phyloP scores from a whole-genome alignment of 768 basidiomycete species.

The Obba rivulosa region DNA sequence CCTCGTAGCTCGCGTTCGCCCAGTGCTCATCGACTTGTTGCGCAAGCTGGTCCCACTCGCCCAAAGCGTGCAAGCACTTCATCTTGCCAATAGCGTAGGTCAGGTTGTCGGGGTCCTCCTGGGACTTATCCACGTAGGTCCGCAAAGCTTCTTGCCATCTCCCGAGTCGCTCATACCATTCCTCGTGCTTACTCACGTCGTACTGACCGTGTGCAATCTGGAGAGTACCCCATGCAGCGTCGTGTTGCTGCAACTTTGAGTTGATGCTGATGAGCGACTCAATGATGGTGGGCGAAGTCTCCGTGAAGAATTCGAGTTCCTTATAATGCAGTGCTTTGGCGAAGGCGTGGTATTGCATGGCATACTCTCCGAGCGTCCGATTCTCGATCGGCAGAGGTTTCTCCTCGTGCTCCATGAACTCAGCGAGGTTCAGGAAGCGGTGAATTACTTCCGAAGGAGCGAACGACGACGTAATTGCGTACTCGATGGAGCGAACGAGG shows the following conservation, averaged over 20 bases:
- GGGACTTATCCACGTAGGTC: slow-evolving; percentile 77
- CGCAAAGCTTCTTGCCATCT: slow-evolving; percentile 91
- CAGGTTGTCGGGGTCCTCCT: slow-evolving; percentile 68
- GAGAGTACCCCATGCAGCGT: slow-evolving; percentile 96
- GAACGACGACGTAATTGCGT: slow-evolving; percentile 69
- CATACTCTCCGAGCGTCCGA: slow-evolving; percentile 88
- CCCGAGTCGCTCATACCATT: slow-evolving; percentile 97
- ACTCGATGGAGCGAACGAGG: slow-evolving; percentile 84
- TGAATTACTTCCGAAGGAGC: slow-evolving; percentile 89
- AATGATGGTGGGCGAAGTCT: slow-evolving; percentile 85
- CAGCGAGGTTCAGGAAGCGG: slow-evolving; percentile 86
- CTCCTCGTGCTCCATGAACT: slow-evolving; percentile 99
- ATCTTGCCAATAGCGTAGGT: slow-evolving; percentile 85
- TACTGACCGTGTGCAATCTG: slow-evolving; percentile 86
- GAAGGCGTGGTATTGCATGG: slow-evolving; percentile 88
- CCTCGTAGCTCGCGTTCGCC: slow-evolving; percentile 76
- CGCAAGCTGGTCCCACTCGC: slow-evolving; percentile 94
- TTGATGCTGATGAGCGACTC: slow-evolving; percentile 96
- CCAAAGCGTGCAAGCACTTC: slow-evolving; percentile 94
- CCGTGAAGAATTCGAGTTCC: slow-evolving; percentile 93
- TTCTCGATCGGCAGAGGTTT: slow-evolving; percentile 92
- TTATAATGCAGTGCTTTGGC: slow-evolving; percentile 99
- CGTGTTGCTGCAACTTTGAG: slow-evolving; percentile 92
- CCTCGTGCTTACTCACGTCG: slow-evolving; percentile 88
- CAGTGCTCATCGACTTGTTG: slow-evolving; percentile 84